Evolutionary conservation across 257 asterid genomes (phyloP).

Genomic region (Solanum chmielewskii): DNA sequence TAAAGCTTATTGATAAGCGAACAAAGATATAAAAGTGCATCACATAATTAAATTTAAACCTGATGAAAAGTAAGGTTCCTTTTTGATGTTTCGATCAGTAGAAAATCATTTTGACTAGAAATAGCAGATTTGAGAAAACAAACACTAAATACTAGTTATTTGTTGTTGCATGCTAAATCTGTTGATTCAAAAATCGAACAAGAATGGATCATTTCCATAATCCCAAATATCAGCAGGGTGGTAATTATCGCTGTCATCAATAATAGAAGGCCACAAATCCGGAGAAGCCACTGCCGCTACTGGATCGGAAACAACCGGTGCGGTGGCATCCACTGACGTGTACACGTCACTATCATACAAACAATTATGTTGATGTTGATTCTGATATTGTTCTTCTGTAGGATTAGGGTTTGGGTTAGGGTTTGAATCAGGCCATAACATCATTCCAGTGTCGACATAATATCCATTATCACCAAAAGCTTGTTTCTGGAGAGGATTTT

Average conservation of each 20-base stretch:
- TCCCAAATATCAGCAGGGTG: constrained; percentile 51
- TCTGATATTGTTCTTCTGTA: background rate
- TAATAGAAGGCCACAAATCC: constrained; percentile 46
- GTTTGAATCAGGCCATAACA: constrained; percentile 16
- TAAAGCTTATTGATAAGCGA: background rate
- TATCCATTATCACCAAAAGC: constrained; percentile 1
- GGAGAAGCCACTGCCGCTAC: constrained; percentile 28
- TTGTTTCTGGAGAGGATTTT: constrained; percentile 8
- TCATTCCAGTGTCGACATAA: background rate
- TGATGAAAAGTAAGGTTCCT: background rate
- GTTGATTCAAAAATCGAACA: constrained; percentile 33
- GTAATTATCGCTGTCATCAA: constrained; percentile 57
- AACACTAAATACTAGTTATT: no score
- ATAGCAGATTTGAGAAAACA: background rate
- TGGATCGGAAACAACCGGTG: constrained; percentile 18
- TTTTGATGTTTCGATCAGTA: background rate
- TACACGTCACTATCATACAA: constrained; percentile 24
- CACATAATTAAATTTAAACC: background rate
- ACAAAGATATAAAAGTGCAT: background rate
- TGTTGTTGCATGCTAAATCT: background rate
- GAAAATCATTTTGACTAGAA: background rate
- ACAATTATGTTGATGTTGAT: background rate
- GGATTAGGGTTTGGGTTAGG: constrained; percentile 27
- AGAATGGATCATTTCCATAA: constrained; percentile 43
- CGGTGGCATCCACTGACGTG: constrained; percentile 14